Evolutionary conservation across 768 basidiomycete species (phyloP), one percentile per base, ranked within the genome.

Genomic region (Tephrocybe rancida): DNA sequence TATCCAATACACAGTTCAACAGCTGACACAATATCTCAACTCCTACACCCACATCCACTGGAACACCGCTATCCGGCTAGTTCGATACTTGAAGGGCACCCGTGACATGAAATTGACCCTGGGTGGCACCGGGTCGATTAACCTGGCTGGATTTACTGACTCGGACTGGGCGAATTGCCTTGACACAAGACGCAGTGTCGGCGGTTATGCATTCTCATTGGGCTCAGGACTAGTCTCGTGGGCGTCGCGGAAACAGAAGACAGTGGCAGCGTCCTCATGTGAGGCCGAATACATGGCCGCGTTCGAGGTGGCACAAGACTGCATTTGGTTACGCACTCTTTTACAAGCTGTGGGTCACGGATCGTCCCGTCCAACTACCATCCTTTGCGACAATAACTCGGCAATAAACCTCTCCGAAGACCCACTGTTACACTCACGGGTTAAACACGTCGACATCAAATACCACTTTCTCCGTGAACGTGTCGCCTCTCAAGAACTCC

Each of bases 241-340:
- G 50, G 26, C 47, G 3, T 6, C 27, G 0, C 18, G 37, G 6
- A 52, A 52, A 35, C 51, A 53, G 35, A 52, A 52, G 18, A 38
- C 48, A 21, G 47, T 53, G 21, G 51, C 51, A 14, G 29, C 57
- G 1, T 68, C 66, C 10, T 60, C 66, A 1, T 52, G 58, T 11
- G 73, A 77, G 59, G 70, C 73, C 1, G 72, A 78, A 58, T 75
- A 77, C 56, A 67, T 76, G 37, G 70, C 74, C 8, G 58, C 63
- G 1, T 56, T 59, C 21, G 59, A 72, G 25, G 59, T 67, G 1
- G 37, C 55, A 8, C 47, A 54, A 30, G 58, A 59, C 45, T 45
- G 27, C n/a, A 44, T 52, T 11, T 59, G 54, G 58, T 19, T 59
- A 9, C 27, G 41, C 0, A 61, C 47, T 13, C 51, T 74, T 25